Conservation (phyloP, 176 grass and related monocot genomes). For the Avena atlantica region DNA sequence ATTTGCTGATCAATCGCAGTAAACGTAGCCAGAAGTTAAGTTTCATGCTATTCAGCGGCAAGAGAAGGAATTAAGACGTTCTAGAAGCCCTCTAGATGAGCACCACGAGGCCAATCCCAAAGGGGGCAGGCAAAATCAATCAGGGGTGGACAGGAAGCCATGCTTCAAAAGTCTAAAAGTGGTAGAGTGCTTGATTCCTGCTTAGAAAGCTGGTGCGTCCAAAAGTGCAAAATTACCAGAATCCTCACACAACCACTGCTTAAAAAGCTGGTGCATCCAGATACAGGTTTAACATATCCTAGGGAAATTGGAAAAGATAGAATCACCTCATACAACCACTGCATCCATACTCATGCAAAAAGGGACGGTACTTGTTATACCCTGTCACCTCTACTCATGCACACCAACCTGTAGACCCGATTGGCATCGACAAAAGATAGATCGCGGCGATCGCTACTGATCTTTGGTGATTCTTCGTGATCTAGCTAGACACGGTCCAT, state of each 20-base stretch:
- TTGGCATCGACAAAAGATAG: background rate
- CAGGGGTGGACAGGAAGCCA: slow-evolving; percentile 15
- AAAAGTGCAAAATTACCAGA: slow-evolving; percentile 7
- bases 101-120: background rate
- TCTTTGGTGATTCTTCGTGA: background rate
- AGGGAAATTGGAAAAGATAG: background rate
- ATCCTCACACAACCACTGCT: background rate
- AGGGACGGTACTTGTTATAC: background rate
- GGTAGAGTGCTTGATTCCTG: slow-evolving; percentile 30
- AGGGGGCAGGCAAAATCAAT: background rate
- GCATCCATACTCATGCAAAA: too few relatives aligned
- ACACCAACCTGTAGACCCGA: background rate
- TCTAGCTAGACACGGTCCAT: background rate
- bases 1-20: background rate
- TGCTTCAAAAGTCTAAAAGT: slow-evolving; percentile 6
- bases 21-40: background rate
- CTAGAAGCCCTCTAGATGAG: slow-evolving; percentile 31
- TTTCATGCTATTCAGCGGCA: background rate
- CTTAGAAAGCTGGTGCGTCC: background rate
- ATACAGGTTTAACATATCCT: background rate
- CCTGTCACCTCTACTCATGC: background rate
- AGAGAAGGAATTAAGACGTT: slow-evolving; percentile 15
- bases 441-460: background rate
- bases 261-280: slow-evolving; percentile 5
- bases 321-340: background rate